A percentile compares a stretch with the other conserved stretches of the same genome.
Conservation (phyloP, 495 filamentous ascomycete genomes). For the Lindgomyces ingoldianus region DNA sequence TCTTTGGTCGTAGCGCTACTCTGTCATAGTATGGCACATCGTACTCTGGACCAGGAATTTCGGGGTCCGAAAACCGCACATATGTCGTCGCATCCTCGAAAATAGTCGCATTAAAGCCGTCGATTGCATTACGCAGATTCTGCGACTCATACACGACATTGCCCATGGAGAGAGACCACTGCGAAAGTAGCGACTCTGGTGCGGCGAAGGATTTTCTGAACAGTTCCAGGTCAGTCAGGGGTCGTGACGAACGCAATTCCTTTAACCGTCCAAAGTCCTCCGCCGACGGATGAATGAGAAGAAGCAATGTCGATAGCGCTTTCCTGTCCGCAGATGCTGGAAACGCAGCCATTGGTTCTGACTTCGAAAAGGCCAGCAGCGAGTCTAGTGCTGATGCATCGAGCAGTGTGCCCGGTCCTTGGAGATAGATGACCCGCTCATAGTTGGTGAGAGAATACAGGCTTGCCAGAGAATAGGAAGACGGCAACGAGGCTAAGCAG, state of each 20-base stretch:
- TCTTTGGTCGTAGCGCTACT: slow-evolving; percentile 44
- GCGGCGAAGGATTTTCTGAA: slow-evolving; percentile 39
- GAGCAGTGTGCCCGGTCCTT: slow-evolving; percentile 48
- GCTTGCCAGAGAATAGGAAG: slow-evolving; percentile 46
- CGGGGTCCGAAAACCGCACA: slow-evolving; percentile 49
- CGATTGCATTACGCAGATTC: slow-evolving; percentile 30
- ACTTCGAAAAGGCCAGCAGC: slow-evolving; percentile 46
- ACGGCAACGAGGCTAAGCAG: slow-evolving; percentile 30
- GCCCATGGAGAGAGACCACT: slow-evolving; percentile 34
- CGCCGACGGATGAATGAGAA: slow-evolving; percentile 42
- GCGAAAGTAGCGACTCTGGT: slow-evolving; percentile 33
- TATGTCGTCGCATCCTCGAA: slow-evolving; percentile 47
- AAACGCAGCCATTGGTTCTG: slow-evolving; percentile 40
- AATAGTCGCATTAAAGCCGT: slow-evolving; percentile 46
- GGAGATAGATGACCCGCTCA: slow-evolving; percentile 48
- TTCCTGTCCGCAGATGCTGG: slow-evolving; percentile 40
- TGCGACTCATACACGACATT: slow-evolving; percentile 37
- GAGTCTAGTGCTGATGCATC: slow-evolving; percentile 49
- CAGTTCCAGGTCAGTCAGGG: slow-evolving; percentile 38
- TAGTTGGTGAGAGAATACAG: slow-evolving; percentile 48
- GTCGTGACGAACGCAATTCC: slow-evolving; percentile 14
- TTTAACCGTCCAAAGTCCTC: slow-evolving; percentile 28
- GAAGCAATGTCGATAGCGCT: slow-evolving; percentile 33
- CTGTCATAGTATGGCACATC: slow-evolving; percentile 45
- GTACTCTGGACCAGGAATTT: slow-evolving; percentile 51